Conservation (phyloP, 768 basidiomycete genomes). For the Tulasnella sp. region DNA sequence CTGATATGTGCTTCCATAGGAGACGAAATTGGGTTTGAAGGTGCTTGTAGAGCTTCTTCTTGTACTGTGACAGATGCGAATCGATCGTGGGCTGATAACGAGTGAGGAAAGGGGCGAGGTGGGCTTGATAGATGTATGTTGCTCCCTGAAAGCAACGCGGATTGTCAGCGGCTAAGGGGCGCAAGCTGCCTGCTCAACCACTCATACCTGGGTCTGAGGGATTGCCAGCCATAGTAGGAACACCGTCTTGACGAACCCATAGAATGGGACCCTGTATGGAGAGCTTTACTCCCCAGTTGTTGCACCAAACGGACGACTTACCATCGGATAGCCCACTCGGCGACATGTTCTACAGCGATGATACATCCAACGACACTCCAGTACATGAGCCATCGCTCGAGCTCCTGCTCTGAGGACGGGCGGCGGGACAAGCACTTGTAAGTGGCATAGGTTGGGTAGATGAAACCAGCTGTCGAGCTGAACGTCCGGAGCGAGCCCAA, state of each 20-base stretch:
- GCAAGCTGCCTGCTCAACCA: too few relatives aligned
- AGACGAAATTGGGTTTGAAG: constrained; percentile 51
- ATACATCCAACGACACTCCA: constrained; percentile 54
- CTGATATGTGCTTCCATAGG: constrained; percentile 53
- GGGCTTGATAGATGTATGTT: constrained; percentile 66
- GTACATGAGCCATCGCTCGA: constrained; percentile 95
- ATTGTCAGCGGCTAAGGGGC: too few relatives aligned
- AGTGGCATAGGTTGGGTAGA: constrained; percentile 92
- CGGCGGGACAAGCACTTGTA: constrained; percentile 85
- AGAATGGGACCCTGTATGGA: constrained; percentile 70
- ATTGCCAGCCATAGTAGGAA: constrained; percentile 85
- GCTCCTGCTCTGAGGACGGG: constrained; percentile 68
- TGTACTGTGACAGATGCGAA: constrained; percentile 54
- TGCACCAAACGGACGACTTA: constrained; percentile 30
- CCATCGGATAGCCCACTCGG: constrained; percentile 85
- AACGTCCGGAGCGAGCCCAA: too few relatives aligned
- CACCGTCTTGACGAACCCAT: constrained; percentile 66
- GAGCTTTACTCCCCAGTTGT: neutral
- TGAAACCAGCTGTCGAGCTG: too few relatives aligned
- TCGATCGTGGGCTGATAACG: constrained; percentile 81
- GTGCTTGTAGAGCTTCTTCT: constrained; percentile 47
- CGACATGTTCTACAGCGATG: constrained; percentile 68
- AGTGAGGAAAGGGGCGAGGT: constrained; percentile 75
- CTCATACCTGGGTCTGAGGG: constrained; percentile 70
- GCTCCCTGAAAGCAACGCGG: constrained; percentile 40